Evolutionary conservation across 176 grass and related monocot species (phyloP).

Genomic region (Neostapfia colusana): DNA sequence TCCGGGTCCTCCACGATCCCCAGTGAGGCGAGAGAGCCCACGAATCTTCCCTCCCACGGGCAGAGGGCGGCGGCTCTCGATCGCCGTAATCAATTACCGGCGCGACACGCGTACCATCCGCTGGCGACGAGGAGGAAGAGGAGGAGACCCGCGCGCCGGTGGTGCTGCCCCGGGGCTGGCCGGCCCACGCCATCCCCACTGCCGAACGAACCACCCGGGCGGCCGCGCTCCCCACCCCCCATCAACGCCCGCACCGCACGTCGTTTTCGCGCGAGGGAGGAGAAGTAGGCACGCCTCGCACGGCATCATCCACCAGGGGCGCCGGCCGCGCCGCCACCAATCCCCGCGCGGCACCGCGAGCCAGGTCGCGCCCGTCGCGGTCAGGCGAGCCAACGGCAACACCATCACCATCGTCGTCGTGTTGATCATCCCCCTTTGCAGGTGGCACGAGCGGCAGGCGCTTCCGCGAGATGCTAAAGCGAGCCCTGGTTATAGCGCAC

Average conservation of each 20-base stretch:
- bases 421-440: not conserved
- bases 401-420: not conserved
- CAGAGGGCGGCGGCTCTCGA: not conserved
- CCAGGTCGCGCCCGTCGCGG: not conserved
- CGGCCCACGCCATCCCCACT: conserved; percentile 11
- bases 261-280: not conserved
- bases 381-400: not conserved
- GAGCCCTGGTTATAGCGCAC: not conserved
- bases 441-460: not conserved
- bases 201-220: not conserved
- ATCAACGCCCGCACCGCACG: not conserved
- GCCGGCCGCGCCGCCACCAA: conserved; percentile 17
- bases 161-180: not conserved
- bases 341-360: conserved; percentile 16
- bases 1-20: not conserved
- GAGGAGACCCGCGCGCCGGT: not conserved
- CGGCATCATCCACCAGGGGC: not conserved
- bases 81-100: conserved; percentile 46
- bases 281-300: not conserved
- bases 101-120: conserved; percentile 35
- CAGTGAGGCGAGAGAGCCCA: not conserved
- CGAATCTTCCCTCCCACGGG: not conserved
- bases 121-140: not conserved
- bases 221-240: too few species aligned
- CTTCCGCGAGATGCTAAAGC: not conserved